Percentiles rank a stretch among this genome's conserved stretches.
These are phyloP conservation scores for Beauveria sp. DNA, from an alignment of 2,329 filamentous ascomycete genomes.

Conservation along the genomic window DNA sequence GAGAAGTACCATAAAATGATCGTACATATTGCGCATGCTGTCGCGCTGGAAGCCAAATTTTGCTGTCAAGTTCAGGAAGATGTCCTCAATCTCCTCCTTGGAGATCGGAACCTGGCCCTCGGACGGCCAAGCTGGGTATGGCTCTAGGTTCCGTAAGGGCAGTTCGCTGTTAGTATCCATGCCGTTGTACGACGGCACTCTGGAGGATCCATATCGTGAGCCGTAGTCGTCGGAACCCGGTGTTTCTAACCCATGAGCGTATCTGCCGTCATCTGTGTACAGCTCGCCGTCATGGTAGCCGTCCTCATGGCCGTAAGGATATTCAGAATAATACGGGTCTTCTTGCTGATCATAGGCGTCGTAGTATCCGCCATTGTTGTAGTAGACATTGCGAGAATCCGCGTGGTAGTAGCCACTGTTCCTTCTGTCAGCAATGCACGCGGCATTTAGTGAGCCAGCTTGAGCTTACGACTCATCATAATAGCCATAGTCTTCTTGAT, in stretches of 20 bases:
- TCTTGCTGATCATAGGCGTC: conserved; percentile 60
- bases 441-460: too few relatives aligned
- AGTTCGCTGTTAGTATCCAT: too few relatives aligned
- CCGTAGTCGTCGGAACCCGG: conserved; percentile 32
- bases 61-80: conserved; percentile 86
- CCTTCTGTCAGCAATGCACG: conserved; percentile 15
- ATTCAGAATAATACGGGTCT: too few relatives aligned
- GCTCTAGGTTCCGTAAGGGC: conserved; percentile 61
- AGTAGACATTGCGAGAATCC: conserved; percentile 71
- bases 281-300: conserved; percentile 28
- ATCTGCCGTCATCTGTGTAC: conserved; percentile 36
- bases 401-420: conserved; percentile 82
- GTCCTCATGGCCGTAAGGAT: not conserved
- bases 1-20: conserved; percentile 92
- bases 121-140: conserved; percentile 95
- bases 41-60: conserved; percentile 99
- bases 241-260: not conserved
- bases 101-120: conserved; percentile 86
- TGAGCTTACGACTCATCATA: conserved; percentile 80
- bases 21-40: conserved; percentile 99
- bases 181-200: too few relatives aligned
- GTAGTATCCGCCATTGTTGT: conserved; percentile 85
- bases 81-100: conserved; percentile 97
- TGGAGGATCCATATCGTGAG: too few relatives aligned
- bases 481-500: conserved; percentile 48